A percentile compares a stretch with the other conserved stretches of the same genome.
These are phyloP conservation scores for Cercospora citrullina DNA, from an alignment of 2,329 filamentous ascomycete species.

Conservation along the genomic window DNA sequence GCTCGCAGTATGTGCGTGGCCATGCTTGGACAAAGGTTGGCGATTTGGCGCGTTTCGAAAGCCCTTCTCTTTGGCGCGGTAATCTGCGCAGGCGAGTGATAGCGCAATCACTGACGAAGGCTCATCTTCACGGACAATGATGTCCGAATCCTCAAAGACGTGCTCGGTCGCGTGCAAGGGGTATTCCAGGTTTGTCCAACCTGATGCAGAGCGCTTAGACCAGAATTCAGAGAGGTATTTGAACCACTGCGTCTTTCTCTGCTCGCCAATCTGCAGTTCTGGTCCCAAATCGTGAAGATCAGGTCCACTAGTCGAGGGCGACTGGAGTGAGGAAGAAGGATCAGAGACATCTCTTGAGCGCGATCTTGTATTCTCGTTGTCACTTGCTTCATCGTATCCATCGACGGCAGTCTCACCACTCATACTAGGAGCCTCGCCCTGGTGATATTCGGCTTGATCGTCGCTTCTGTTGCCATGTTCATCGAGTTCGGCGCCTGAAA, in stretches of 20 bases:
- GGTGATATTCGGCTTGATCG: slow-evolving; percentile 1
- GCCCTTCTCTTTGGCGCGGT: slow-evolving; percentile 72
- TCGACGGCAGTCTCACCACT: slow-evolving; percentile 31
- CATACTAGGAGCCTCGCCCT: slow-evolving; percentile 1
- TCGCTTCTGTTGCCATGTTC: slow-evolving; percentile 14
- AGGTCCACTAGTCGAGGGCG: slow-evolving; percentile 57
- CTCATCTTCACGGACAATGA: slow-evolving; percentile 96
- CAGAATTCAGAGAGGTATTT: slow-evolving; percentile 97
- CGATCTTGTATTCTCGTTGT: slow-evolving; percentile 73
- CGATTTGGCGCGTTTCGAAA: slow-evolving; percentile 52
- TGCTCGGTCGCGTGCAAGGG: slow-evolving; percentile 81
- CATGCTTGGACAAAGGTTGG: slow-evolving; percentile 28
- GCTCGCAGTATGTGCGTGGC: slow-evolving; percentile 32
- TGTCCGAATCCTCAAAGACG: slow-evolving; percentile 94
- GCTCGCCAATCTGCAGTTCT: slow-evolving; percentile 78
- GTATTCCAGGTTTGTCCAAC: slow-evolving; percentile 90
- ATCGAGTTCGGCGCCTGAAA: slow-evolving; percentile 15
- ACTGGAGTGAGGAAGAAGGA: slow-evolving; percentile 41
- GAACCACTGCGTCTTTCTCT: slow-evolving; percentile 90
- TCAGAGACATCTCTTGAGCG: slow-evolving; percentile 53
- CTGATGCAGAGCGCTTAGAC: slow-evolving; percentile 94
- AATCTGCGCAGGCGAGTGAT: slow-evolving; percentile 83
- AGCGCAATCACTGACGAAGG: slow-evolving; percentile 95
- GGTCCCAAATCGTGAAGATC: slow-evolving; percentile 55
- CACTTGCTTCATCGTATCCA: slow-evolving; percentile 62